These are phyloP conservation scores for Nicotiana sylvestris DNA, from an alignment of 257 asterid genomes.

Conservation along the genomic window DNA sequence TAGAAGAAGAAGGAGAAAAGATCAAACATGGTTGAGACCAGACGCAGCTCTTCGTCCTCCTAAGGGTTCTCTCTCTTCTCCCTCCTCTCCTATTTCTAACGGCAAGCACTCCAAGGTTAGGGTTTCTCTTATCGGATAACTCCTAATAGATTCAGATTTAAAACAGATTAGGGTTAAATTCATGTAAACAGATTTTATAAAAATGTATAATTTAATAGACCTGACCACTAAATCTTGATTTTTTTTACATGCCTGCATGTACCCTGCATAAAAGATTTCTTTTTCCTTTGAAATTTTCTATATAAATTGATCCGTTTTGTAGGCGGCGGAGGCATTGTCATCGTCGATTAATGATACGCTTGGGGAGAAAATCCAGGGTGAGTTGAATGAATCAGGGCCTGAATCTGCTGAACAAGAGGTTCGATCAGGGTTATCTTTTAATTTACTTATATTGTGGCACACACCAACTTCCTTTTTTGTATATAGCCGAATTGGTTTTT, in stretches of 20 bases:
- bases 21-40: conserved; percentile 35
- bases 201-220: neutral
- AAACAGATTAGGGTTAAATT: neutral
- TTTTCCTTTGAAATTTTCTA: neutral
- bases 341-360: conserved; percentile 55
- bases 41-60: conserved; percentile 77
- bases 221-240: neutral
- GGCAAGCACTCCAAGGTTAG: conserved; percentile 87
- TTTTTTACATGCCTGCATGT: no score
- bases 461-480: no score
- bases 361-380: conserved; percentile 30
- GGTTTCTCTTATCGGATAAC: neutral
- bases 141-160: neutral
- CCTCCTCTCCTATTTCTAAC: conserved; percentile 47
- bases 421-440: conserved; percentile 28
- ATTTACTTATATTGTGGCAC: no score
- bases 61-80: conserved; percentile 55
- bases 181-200: no score
- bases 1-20: neutral
- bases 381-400: conserved; percentile 27
- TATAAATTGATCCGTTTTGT: conserved; percentile 20
- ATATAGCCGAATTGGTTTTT: no score
- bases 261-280: neutral
- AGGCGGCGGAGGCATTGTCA: conserved; percentile 72
- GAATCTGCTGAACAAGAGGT: conserved; percentile 49